These are phyloP conservation scores for Ogataea pini DNA, from an alignment of 805 yeast genomes.

Conservation along the genomic window DNA sequence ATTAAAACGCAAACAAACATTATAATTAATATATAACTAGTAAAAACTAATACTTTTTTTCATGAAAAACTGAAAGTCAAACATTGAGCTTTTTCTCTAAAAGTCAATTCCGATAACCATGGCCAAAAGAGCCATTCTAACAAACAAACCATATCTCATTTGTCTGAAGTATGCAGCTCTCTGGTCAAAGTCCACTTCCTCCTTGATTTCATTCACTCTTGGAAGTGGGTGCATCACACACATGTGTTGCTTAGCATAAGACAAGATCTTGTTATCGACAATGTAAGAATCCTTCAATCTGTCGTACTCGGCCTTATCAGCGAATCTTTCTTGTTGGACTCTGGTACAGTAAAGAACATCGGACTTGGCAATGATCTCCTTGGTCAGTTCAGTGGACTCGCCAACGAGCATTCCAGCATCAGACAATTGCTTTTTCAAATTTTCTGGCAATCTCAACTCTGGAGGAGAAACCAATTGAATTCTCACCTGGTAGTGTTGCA, in stretches of 20 bases:
- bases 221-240: constrained; percentile 99
- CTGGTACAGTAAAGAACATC: constrained; percentile 98
- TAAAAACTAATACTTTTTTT: neutral
- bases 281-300: constrained; percentile 87
- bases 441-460: constrained; percentile 81
- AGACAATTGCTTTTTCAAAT: constrained; percentile 64
- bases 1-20: neutral
- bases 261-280: constrained; percentile 87
- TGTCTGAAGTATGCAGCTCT: constrained; percentile 99
- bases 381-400: constrained; percentile 78
- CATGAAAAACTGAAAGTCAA: neutral
- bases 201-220: constrained; percentile 92
- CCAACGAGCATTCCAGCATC: constrained; percentile 66
- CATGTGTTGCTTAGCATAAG: constrained; percentile 97
- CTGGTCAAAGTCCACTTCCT: constrained; percentile 98
- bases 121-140: constrained; percentile 97
- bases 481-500: constrained; percentile 90
- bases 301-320: constrained; percentile 72
- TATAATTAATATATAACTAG: neutral
- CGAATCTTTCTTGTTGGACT: constrained; percentile 95
- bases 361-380: constrained; percentile 81
- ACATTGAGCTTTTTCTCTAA: constrained; percentile 30
- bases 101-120: constrained; percentile 96
- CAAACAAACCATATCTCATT: constrained; percentile 97
- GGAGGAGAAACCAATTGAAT: constrained; percentile 89